A percentile compares a stretch with the other conserved stretches of the same genome.
phyloP scores from a whole-genome alignment of 148 eudicot genomes.

The Fallopia convolvulus region DNA sequence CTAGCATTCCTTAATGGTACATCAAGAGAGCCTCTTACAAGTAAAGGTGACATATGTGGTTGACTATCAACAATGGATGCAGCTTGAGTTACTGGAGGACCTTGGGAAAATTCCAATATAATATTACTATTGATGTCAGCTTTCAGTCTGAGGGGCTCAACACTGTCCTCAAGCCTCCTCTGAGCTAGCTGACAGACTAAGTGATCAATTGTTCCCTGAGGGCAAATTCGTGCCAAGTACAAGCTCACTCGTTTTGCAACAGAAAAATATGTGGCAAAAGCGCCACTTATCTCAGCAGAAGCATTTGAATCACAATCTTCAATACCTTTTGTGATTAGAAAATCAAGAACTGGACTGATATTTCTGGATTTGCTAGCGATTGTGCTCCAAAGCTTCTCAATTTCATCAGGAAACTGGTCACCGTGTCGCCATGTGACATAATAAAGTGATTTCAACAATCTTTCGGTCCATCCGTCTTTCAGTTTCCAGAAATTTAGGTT shows the following conservation, averaged over 20 bases:
- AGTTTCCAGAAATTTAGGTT: slow-evolving; percentile 95
- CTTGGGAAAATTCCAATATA: slow-evolving; percentile 87
- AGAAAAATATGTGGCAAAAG: slow-evolving; percentile 93
- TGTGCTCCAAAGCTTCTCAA: slow-evolving; percentile 99
- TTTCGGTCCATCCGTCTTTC: slow-evolving; percentile 98
- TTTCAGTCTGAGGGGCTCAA: slow-evolving; percentile 75
- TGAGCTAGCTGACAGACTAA: slow-evolving; percentile 89
- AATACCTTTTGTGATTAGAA: slow-evolving; percentile 90
- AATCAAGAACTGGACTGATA: slow-evolving; percentile 95
- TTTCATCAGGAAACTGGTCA: slow-evolving; percentile 99
- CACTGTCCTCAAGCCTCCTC: slow-evolving; percentile 87
- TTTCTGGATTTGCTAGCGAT: slow-evolving; percentile 94
- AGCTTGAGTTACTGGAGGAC: slow-evolving; percentile 62
- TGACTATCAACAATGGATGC: slow-evolving; percentile 67
- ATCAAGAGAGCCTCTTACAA: slow-evolving; percentile 94
- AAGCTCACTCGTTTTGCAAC: slow-evolving; percentile 97
- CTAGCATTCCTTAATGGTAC: slow-evolving; percentile 82
- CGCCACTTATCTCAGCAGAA: slow-evolving; percentile 98
- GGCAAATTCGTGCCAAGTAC: slow-evolving; percentile 93
- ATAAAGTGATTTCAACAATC: slow-evolving; percentile 82
- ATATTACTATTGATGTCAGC: slow-evolving; percentile 52
- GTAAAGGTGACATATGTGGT: slow-evolving; percentile 98
- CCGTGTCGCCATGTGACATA: slow-evolving; percentile 99
- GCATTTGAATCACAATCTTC: slow-evolving; percentile 99
- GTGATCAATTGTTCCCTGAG: slow-evolving; percentile 94